These are phyloP conservation scores for Evansstolkia leycettana DNA, from an alignment of 495 filamentous ascomycete genomes.

Conservation along the genomic window DNA sequence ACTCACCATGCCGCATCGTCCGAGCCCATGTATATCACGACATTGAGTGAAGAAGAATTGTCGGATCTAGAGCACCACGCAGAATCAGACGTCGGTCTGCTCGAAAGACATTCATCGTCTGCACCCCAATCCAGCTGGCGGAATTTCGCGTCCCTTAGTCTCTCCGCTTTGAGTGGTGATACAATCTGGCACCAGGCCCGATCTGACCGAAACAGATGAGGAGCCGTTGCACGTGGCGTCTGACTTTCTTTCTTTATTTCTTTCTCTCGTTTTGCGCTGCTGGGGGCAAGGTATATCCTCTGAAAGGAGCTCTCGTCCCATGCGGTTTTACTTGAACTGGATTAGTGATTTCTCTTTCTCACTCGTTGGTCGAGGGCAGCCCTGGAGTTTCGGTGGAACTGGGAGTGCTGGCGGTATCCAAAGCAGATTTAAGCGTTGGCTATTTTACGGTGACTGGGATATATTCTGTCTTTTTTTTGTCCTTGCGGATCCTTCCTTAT, in stretches of 20 bases:
- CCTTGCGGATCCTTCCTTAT: no score
- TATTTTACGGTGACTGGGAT: no score
- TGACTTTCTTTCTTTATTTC: conserved; percentile 6
- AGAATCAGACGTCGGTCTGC: conserved; percentile 23
- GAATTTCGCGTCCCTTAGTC: conserved; percentile 31
- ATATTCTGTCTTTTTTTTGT: no score
- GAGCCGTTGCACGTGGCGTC: not conserved
- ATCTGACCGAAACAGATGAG: conserved; percentile 31
- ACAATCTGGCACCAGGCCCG: conserved; percentile 37
- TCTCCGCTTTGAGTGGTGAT: conserved; percentile 39
- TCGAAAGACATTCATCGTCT: conserved; percentile 26
- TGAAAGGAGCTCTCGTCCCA: no score
- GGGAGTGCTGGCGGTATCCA: conserved; percentile 8
- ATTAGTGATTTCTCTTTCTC: conserved; percentile 28
- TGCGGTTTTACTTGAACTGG: conserved; percentile 7
- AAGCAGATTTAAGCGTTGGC: not conserved
- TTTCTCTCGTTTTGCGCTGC: conserved; percentile 2
- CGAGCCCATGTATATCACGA: conserved; percentile 32
- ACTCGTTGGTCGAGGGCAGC: conserved; percentile 7
- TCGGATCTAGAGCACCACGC: conserved; percentile 29
- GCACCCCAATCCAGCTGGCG: conserved; percentile 27
- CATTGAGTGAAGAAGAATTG: conserved; percentile 16
- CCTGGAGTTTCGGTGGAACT: conserved; percentile 21
- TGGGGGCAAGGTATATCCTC: no score
- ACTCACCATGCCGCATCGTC: conserved; percentile 29